Percentiles rank a stretch among this genome's conserved stretches.
These are phyloP conservation scores for Myxozyma melibiosi DNA, from an alignment of 805 yeast genomes.

Conservation along the genomic window DNA sequence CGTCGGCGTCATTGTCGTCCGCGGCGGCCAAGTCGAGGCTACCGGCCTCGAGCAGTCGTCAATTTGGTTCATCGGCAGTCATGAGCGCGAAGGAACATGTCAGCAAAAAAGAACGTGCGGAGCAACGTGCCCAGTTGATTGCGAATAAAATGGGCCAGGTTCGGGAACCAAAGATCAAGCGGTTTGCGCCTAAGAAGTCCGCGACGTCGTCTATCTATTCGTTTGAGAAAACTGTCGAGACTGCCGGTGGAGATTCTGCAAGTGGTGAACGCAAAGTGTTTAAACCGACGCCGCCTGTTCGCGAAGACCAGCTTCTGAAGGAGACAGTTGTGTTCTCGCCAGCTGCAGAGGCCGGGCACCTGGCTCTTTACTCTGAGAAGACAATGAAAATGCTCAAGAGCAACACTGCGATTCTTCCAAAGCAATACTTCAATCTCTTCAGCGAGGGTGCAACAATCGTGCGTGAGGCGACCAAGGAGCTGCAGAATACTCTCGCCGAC, in stretches of 20 bases:
- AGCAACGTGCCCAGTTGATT: neutral
- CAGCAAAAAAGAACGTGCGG: neutral
- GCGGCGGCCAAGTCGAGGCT: too few species aligned
- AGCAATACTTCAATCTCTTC: conserved; percentile 20
- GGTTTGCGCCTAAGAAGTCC: conserved; percentile 19
- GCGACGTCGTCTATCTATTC: conserved; percentile 16
- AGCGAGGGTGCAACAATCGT: conserved; percentile 19
- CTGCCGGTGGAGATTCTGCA: neutral
- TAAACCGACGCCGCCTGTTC: conserved; percentile 4
- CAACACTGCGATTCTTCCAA: conserved; percentile 3
- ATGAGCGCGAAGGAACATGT: neutral
- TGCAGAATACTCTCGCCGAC: neutral
- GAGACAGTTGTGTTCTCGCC: conserved; percentile 1
- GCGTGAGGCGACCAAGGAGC: conserved; percentile 4
- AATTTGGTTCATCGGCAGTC: neutral
- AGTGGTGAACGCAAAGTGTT: neutral
- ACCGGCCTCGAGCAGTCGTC: neutral
- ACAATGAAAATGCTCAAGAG: conserved; percentile 2
- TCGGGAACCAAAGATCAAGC: conserved; percentile 13
- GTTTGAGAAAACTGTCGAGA: conserved; percentile 19
- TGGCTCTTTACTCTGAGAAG: neutral
- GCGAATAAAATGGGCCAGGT: neutral
- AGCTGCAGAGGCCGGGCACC: conserved; percentile 1
- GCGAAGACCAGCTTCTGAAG: neutral
- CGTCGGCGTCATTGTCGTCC: too few species aligned